These are phyloP conservation scores for Apophysomyces sp. DNA, from an alignment of 371 early-diverging fungal species.

Conservation along the genomic window DNA sequence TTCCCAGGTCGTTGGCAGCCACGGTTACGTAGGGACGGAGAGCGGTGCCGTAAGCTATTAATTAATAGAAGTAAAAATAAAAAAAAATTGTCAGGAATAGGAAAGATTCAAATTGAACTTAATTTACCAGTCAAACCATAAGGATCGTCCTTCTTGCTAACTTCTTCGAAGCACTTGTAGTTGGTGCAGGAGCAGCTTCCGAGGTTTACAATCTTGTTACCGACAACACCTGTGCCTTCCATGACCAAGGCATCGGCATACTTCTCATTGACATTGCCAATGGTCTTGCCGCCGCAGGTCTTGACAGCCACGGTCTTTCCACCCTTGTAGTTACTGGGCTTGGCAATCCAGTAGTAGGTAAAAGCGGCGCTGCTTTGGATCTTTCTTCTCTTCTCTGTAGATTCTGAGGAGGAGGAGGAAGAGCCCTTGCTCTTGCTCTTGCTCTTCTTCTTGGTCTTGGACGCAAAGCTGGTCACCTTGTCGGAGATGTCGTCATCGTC, in stretches of 20 bases:
- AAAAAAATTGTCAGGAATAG: not conserved
- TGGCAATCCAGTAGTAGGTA: conserved; percentile 56
- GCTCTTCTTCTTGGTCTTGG: conserved; percentile 10
- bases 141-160: conserved; percentile 41
- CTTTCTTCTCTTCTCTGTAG: conserved; percentile 30
- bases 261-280: conserved; percentile 38
- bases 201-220: conserved; percentile 43
- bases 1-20: conserved; percentile 42
- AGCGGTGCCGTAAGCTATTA: conserved; percentile 35
- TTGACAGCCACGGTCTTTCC: conserved; percentile 36
- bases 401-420: conserved; percentile 8
- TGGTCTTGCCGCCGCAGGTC: conserved; percentile 40
- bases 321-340: conserved; percentile 29
- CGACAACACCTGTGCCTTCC: conserved; percentile 52
- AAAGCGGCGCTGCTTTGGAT: conserved; percentile 38
- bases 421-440: conserved; percentile 5
- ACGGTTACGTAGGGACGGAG: conserved; percentile 49
- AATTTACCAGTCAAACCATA: conserved; percentile 43
- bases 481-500: conserved; percentile 5
- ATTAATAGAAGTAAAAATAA: not conserved
- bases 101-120: not conserved
- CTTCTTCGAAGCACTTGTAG: conserved; percentile 47
- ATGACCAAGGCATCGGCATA: conserved; percentile 51
- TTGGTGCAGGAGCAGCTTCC: conserved; percentile 46
- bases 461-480: conserved; percentile 13